Base-by-base conservation (phyloP, 805 yeast genomes). In the Priceomyces melissophilus region DNA sequence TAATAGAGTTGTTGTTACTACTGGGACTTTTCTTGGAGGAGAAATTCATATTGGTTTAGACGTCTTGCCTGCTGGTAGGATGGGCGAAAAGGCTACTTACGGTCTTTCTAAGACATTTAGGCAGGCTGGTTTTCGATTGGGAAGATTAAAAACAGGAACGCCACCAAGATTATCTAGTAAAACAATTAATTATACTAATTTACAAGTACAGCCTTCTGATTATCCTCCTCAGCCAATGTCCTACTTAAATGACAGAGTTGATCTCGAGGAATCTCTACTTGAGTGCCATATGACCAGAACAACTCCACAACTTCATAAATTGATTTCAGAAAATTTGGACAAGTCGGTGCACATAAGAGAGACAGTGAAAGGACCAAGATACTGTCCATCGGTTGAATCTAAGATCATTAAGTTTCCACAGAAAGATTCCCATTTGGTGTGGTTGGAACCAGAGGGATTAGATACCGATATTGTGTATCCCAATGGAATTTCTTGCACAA, bases 381-480 rank as follows among this genome's bases (percentile, higher is more conserved):
- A 93, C 60, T 93, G 99, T 62, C 99, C 99, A 1, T 91, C 98
- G 0, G 80, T 93, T 38, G 99, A 93, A 60, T 81, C 95, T 4
- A 93, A 93, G 57, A 71, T 93, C 23, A 76, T 85, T 31, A 76
- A 88, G 48, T 93, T 93, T 57, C 71, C 87, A 2, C 85, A 85
- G 35, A 90, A 86, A 55, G 65, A 73, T 3, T 67, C 79, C 0
- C 99, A 93, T 58, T 75, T 83, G 42, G 80, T 93, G 3, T 93
- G 99, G 99, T 67, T 93, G 6, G 99, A 93, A 61, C 98, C 97
- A 0, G 99, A 93, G 60, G 99, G 99, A 0, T 66, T 90, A 12
- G 84, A 87, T 52, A 78, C 91, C 0, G 82, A 87, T 55, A 67
- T 87, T n/a, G 84, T 93, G 10, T 93, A 93, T 57, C 99, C 99